These are phyloP conservation scores for Begonia fuchsioides DNA, from an alignment of 306 rosid genomes.

Conservation along the genomic window DNA sequence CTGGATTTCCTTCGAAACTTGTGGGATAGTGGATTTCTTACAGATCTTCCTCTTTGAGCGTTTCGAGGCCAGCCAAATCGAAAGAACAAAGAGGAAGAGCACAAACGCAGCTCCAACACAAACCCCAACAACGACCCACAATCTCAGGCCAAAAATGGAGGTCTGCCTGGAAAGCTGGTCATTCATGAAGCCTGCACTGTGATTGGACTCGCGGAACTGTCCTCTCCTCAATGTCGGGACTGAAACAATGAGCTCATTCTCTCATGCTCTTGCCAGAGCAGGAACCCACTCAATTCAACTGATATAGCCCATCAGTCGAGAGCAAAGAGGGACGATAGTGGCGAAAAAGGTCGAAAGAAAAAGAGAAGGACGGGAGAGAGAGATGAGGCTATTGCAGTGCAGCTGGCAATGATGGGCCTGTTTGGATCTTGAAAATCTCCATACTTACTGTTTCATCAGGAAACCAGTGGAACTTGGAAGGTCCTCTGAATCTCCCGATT, in stretches of 20 bases:
- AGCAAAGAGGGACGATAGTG: background rate
- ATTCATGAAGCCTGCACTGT: conserved; percentile 26
- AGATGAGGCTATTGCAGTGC: conserved; percentile 18
- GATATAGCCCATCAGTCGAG: background rate
- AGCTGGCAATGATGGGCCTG: conserved; percentile 67
- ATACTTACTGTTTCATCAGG: background rate
- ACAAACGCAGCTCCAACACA: conserved; percentile 61
- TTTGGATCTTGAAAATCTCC: conserved; percentile 5
- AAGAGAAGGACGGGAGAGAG: background rate
- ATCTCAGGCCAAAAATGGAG: conserved; percentile 60
- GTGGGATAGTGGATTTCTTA: conserved; percentile 35
- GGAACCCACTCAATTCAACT: background rate
- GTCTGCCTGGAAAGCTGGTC: conserved; percentile 65
- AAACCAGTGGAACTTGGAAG: background rate
- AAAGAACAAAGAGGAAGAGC: conserved; percentile 48
- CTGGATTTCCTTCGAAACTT: conserved; percentile 60
- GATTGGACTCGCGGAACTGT: conserved; percentile 22
- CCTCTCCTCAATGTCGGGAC: background rate
- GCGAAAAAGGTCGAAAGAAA: background rate
- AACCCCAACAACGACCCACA: conserved; percentile 64
- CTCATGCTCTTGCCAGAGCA: conserved; percentile 1
- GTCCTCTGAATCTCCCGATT: background rate
- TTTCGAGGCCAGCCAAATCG: conserved; percentile 48
- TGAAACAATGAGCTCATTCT: background rate
- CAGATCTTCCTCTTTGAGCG: conserved; percentile 35